phyloP scores from a whole-genome alignment of 495 filamentous ascomycete genomes.

The Talaromyces proteolyticus region DNA sequence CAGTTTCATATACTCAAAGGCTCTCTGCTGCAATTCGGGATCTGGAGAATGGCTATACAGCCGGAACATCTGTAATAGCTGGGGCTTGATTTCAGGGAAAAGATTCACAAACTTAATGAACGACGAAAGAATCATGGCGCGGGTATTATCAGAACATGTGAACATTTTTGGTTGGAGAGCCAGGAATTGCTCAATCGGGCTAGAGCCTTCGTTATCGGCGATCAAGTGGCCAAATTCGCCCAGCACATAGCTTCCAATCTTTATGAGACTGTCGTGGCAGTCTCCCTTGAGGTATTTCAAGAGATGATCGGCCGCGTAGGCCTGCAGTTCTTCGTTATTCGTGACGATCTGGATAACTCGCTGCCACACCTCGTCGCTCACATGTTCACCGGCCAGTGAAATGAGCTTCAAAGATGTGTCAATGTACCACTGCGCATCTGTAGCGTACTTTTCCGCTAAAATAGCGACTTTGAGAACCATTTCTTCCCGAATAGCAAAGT shows the following conservation, averaged over 20 bases:
- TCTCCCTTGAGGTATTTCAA: slow-evolving; percentile 86
- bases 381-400: slow-evolving; percentile 95
- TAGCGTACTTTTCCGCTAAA: slow-evolving; percentile 96
- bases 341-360: slow-evolving; percentile 98
- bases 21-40: slow-evolving; percentile 91
- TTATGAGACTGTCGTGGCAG: slow-evolving; percentile 94
- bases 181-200: slow-evolving; percentile 96
- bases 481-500: slow-evolving; percentile 96
- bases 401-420: slow-evolving; percentile 93
- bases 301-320: slow-evolving; percentile 91
- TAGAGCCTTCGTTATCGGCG: slow-evolving; percentile 88
- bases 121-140: slow-evolving; percentile 88
- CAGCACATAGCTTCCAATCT: slow-evolving; percentile 93
- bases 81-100: slow-evolving; percentile 97
- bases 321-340: slow-evolving; percentile 97
- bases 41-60: slow-evolving; percentile 93
- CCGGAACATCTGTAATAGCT: slow-evolving; percentile 83
- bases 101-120: slow-evolving; percentile 98
- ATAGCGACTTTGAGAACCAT: slow-evolving; percentile 99
- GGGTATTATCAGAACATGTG: slow-evolving; percentile 79
- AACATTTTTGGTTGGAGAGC: slow-evolving; percentile 88
- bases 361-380: slow-evolving; percentile 99
- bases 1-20: slow-evolving; percentile 90
- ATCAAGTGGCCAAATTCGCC: slow-evolving; percentile 98
- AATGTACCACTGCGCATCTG: slow-evolving; percentile 98